Percentiles rank a stretch among this genome's conserved stretches.
These are phyloP conservation scores for Naganishia cerealis DNA, from an alignment of 1,284 basidiomycete genomes.

Conservation along the genomic window DNA sequence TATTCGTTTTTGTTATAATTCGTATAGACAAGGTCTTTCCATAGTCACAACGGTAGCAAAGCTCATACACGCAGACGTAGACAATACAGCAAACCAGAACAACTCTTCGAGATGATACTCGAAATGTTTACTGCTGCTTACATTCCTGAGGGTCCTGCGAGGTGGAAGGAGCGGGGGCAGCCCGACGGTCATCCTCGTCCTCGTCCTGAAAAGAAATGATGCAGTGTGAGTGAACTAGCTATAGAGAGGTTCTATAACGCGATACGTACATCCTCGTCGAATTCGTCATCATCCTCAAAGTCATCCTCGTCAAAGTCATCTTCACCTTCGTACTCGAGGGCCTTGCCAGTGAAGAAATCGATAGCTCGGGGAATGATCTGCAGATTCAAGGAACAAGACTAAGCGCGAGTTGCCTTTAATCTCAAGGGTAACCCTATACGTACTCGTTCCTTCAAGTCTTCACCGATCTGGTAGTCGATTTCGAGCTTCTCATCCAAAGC, in stretches of 20 bases:
- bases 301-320: conserved; percentile 46
- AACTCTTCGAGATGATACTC: not conserved
- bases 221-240: not conserved
- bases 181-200: conserved; percentile 47
- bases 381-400: not conserved
- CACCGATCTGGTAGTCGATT: conserved; percentile 96
- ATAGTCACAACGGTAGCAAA: not conserved
- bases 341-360: conserved; percentile 96
- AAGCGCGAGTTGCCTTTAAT: not conserved
- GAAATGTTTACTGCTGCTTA: conserved; percentile 69
- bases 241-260: not conserved
- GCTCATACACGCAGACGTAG: not conserved
- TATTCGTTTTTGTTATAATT: conserved; percentile 1
- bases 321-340: conserved; percentile 77
- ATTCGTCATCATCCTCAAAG: conserved; percentile 57
- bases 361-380: conserved; percentile 91
- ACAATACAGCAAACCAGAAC: conserved; percentile 1
- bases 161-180: conserved; percentile 33
- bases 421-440: conserved; percentile 18
- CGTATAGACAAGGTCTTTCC: conserved; percentile 7
- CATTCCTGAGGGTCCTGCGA: conserved; percentile 70
- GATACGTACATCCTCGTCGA: conserved; percentile 31
- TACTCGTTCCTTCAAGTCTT: conserved; percentile 96
- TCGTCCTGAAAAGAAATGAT: conserved; percentile 37
- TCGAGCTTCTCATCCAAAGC: conserved; percentile 90